Evolutionary conservation across 208 protist genomes (phyloP), one percentile per base, ranked within the genome.

Genomic region (Wallacemonas sp.): DNA sequence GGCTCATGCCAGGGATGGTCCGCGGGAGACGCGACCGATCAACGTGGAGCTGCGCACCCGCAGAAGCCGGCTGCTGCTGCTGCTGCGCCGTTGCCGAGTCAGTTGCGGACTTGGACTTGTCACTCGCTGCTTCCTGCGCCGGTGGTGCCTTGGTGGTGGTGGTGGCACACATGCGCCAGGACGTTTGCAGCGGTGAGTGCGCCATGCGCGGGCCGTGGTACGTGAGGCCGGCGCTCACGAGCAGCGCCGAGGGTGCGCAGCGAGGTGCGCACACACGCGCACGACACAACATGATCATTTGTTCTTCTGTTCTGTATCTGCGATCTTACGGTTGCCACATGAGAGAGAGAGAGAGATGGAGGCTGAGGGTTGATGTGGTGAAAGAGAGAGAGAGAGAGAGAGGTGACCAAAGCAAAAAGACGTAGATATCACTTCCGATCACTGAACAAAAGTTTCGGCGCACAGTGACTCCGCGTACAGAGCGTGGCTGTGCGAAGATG

Each of bases 1-100:
- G 83, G 5, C 71, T 76, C 2, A 93, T 65, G 34, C 87, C 87
- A 14, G 87, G 87, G 32, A 93, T 93, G 1, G 83, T 90, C 68
- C 70, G 61, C 1, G 87, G 87, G 11, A 93, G 79, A 16, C 58
- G 72, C 17, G 26, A 41, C 2, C 74, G 73, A 66, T 93, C 87
- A n/a, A 93, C 65, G 23, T 43, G 61, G 3, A 80, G 8, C 36
- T 21, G 23, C 30, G 56, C 11, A 5, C 17, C 36, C 16, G 36
- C 56, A 47, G 56, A 6, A 11, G 36, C 12, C n/a, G 36, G 17
- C 27, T 60, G 17, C 16, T 60, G 27, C 32, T 36, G 23, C 36
- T 12, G 21, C 43, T 56, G 6, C 64, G 9, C 47, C 23, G 47
- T 27, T 39, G 56, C 30, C 5, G 46, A 21, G 29, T 9, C 46